Conservation (phyloP, 768 basidiomycete genomes). For the Fistulinella prunicolor region DNA sequence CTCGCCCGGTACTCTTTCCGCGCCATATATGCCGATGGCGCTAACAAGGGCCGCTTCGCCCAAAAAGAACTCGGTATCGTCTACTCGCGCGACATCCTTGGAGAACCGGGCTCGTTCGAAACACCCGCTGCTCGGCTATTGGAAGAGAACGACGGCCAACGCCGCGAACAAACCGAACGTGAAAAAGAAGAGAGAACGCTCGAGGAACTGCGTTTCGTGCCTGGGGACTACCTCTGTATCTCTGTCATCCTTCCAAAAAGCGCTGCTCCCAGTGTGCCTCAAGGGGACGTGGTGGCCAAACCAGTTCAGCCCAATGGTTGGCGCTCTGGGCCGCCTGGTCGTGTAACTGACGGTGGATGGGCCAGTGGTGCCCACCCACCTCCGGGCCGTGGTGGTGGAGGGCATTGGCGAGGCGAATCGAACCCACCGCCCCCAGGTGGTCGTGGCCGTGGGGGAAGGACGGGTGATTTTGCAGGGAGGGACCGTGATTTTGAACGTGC, state of each 20-base stretch:
- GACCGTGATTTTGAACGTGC: slow-evolving; percentile 38
- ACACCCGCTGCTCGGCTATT: slow-evolving; percentile 58
- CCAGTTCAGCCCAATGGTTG: slow-evolving; percentile 35
- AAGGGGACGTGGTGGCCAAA: slow-evolving; percentile 43
- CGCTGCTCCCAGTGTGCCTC: slow-evolving; percentile 39
- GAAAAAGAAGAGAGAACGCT: slow-evolving; percentile 68
- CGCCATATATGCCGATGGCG: slow-evolving; percentile 72
- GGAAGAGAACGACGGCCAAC: slow-evolving; percentile 43
- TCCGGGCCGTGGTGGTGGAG: slow-evolving; percentile 54
- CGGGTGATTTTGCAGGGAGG: slow-evolving; percentile 33
- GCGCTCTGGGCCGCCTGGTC: slow-evolving; percentile 35
- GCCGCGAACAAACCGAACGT: slow-evolving; percentile 36
- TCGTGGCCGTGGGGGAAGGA: slow-evolving; percentile 42
- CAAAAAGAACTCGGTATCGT: slow-evolving; percentile 81
- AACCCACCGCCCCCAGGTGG: slow-evolving; percentile 43
- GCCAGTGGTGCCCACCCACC: slow-evolving; percentile 37
- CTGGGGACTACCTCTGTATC: slow-evolving; percentile 76
- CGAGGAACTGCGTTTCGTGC: slow-evolving; percentile 75
- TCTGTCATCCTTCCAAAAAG: slow-evolving; percentile 76
- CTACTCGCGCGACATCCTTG: slow-evolving; percentile 81
- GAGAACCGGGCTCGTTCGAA: slow-evolving; percentile 66
- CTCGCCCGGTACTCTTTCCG: slow-evolving; percentile 81
- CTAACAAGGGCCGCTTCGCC: slow-evolving; percentile 65
- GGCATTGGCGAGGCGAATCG: slow-evolving; percentile 77
- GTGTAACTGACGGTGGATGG: slow-evolving; percentile 50